Evolutionary conservation across 2,329 filamentous ascomycete species (phyloP).

Genomic region (Trichoderma citrinoviride): DNA sequence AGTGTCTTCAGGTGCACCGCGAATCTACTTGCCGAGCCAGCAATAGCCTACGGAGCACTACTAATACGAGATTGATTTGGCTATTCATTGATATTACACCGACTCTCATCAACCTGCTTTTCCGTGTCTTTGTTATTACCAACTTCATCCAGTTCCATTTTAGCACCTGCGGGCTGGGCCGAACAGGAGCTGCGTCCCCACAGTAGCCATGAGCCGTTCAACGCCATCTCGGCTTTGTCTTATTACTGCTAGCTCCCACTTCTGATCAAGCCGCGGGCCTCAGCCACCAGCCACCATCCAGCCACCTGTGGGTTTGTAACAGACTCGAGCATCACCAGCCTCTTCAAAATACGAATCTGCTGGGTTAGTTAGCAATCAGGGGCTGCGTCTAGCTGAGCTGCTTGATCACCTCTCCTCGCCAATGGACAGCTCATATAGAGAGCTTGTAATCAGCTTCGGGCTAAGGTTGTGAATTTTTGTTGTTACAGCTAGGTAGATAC

Average conservation of each 20-base stretch:
- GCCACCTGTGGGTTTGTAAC: not conserved
- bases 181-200: slow-evolving; percentile 11
- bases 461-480: too few species aligned
- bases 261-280: not conserved
- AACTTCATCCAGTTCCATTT: not conserved
- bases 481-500: too few species aligned
- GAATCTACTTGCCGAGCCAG: too few species aligned
- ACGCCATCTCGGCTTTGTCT: not conserved
- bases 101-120: not conserved
- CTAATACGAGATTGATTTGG: too few species aligned
- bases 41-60: not conserved
- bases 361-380: not conserved
- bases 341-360: not conserved
- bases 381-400: not conserved
- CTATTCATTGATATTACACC: not conserved
- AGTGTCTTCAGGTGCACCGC: not conserved
- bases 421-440: too few species aligned
- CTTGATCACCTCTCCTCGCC: not conserved
- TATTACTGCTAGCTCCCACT: not conserved
- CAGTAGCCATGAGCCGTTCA: not conserved
- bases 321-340: not conserved
- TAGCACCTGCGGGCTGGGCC: slow-evolving; percentile 18
- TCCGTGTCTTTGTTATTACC: not conserved
- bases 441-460: too few species aligned
- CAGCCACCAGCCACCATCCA: slow-evolving; percentile 5